phyloP scores from a whole-genome alignment of 129 eudicot species.

The Flaveria sonorensis region DNA sequence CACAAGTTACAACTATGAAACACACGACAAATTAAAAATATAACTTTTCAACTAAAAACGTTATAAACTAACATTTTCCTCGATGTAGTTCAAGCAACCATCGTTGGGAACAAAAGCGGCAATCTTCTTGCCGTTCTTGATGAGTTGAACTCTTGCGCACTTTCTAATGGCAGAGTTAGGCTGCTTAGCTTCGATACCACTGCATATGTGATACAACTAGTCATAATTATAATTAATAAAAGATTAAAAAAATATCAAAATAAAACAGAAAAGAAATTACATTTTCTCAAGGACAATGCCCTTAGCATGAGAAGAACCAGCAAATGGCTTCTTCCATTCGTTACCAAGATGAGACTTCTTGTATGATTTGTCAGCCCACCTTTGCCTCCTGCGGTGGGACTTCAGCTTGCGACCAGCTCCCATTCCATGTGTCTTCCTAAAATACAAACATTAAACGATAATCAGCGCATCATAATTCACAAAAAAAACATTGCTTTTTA shows the following conservation, averaged over 20 bases:
- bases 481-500: background rate
- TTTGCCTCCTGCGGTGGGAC: constrained; percentile 57
- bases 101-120: constrained; percentile 63
- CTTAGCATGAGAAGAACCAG: constrained; percentile 63
- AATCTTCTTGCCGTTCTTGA: constrained; percentile 63
- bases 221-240: background rate
- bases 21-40: background rate
- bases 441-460: background rate
- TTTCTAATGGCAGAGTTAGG: constrained; percentile 64
- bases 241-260: background rate
- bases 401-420: constrained; percentile 66
- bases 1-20: background rate
- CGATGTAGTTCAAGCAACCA: constrained; percentile 62
- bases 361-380: constrained; percentile 66
- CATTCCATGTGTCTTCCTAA: constrained; percentile 58
- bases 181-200: constrained; percentile 60
- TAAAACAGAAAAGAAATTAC: background rate
- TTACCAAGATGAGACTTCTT: constrained; percentile 63
- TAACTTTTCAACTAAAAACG: background rate
- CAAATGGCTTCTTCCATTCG: constrained; percentile 66
- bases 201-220: background rate
- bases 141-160: constrained; percentile 65
- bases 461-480: background rate
- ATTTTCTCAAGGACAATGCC: constrained; percentile 61
- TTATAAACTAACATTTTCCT: constrained; percentile 48